phyloP scores from a whole-genome alignment of 805 yeast genomes.

The Kuraishia piskuri region DNA sequence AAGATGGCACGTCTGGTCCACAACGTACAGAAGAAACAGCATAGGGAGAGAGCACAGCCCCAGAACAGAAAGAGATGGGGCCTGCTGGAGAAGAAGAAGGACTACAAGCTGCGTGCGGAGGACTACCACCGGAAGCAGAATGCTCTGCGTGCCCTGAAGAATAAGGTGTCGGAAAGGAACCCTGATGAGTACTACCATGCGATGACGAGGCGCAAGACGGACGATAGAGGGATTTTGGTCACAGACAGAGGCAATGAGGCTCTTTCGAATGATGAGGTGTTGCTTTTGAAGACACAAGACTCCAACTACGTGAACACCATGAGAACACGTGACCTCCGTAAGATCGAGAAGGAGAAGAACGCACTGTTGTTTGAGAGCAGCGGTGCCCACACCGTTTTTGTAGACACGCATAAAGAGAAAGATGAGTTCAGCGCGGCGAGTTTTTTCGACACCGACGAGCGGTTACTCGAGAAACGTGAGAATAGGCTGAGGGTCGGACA shows the following conservation, averaged over 20 bases:
- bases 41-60: slow-evolving; percentile 88
- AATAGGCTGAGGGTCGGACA: slow-evolving; percentile 63
- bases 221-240: slow-evolving; percentile 57
- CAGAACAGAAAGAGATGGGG: slow-evolving; percentile 68
- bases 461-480: slow-evolving; percentile 53
- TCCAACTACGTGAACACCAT: slow-evolving; percentile 74
- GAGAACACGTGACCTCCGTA: slow-evolving; percentile 57
- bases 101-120: slow-evolving; percentile 51
- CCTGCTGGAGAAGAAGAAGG: slow-evolving; percentile 87
- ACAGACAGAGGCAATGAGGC: slow-evolving; percentile 57
- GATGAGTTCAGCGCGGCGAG: slow-evolving; percentile 53
- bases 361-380: slow-evolving; percentile 40
- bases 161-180: slow-evolving; percentile 66
- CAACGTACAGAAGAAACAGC: slow-evolving; percentile 93
- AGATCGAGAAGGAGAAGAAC: slow-evolving; percentile 50
- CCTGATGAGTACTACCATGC: slow-evolving; percentile 97
- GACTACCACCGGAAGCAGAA: slow-evolving; percentile 53
- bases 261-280: slow-evolving; percentile 65
- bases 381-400: slow-evolving; percentile 83
- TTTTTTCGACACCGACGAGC: slow-evolving; percentile 63
- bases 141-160: slow-evolving; percentile 60
- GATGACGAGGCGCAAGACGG: slow-evolving; percentile 68
- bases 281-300: slow-evolving; percentile 86
- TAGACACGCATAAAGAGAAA: slow-evolving; percentile 51
- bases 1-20: slow-evolving; percentile 75